These are phyloP conservation scores for Colletotrichum higginsianum DNA, from an alignment of 2,329 filamentous ascomycete species.

Conservation along the genomic window DNA sequence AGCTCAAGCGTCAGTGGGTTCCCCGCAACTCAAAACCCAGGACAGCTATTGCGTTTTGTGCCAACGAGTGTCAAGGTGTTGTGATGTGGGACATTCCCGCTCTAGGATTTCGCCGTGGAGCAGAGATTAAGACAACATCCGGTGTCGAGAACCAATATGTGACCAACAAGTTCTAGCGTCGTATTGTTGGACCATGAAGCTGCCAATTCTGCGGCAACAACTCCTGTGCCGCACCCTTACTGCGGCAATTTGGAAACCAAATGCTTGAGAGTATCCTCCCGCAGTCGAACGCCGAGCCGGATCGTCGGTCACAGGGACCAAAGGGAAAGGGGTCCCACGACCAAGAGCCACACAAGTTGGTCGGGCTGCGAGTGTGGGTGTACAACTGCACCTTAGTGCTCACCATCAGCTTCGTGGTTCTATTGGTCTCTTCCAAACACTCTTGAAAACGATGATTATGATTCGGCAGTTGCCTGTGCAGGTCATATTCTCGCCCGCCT, in stretches of 20 bases:
- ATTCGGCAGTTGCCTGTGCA: not conserved
- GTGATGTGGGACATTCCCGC: too few species aligned
- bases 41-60: not conserved
- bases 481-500: not conserved
- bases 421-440: not conserved
- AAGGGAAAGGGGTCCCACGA: too few species aligned
- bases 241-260: too few species aligned
- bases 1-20: not conserved
- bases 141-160: not conserved
- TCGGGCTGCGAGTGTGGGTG: too few species aligned
- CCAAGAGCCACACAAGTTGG: not conserved
- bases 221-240: constrained; percentile 1
- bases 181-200: not conserved
- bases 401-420: not conserved
- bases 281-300: not conserved
- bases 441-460: constrained; percentile 17
- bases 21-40: constrained; percentile 19
- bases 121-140: not conserved
- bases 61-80: too few species aligned
- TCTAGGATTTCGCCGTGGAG: not conserved
- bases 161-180: not conserved
- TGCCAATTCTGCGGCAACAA: not conserved
- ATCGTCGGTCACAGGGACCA: not conserved
- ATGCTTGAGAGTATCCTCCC: not conserved
- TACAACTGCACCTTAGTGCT: not conserved